Evolutionary conservation across 805 yeast genomes (phyloP).

Genomic region (Ogataea paraovalis): DNA sequence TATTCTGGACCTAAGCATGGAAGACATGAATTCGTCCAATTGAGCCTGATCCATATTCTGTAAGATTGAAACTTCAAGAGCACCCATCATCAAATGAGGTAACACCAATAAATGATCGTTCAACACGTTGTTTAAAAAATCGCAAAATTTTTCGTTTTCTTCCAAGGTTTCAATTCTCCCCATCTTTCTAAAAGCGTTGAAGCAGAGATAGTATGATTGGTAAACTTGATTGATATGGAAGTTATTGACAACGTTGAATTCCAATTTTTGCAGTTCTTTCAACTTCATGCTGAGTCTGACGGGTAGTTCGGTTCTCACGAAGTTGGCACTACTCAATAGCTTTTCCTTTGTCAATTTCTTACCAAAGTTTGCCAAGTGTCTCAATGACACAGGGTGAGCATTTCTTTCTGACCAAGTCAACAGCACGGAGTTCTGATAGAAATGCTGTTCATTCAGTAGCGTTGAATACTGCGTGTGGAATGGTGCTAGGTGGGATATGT

Average conservation of each 20-base stretch:
- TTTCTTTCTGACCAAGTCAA: slow-evolving; percentile 54
- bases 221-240: slow-evolving; percentile 84
- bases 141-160: slow-evolving; percentile 74
- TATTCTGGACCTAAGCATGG: slow-evolving; percentile 78
- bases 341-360: slow-evolving; percentile 71
- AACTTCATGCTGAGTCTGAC: slow-evolving; percentile 79
- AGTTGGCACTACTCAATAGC: slow-evolving; percentile 78
- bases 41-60: slow-evolving; percentile 53
- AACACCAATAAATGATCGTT: slow-evolving; percentile 78
- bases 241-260: slow-evolving; percentile 80
- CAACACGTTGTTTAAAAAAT: slow-evolving; percentile 56
- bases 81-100: slow-evolving; percentile 91
- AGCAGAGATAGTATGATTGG: slow-evolving; percentile 80
- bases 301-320: slow-evolving; percentile 82
- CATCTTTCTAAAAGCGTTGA: slow-evolving; percentile 76
- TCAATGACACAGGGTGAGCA: slow-evolving; percentile 89
- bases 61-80: slow-evolving; percentile 70
- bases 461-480: slow-evolving; percentile 15
- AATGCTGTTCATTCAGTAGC: slow-evolving; percentile 57
- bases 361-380: slow-evolving; percentile 89
- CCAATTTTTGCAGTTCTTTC: slow-evolving; percentile 70
- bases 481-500: slow-evolving; percentile 16
- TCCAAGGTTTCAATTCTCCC: slow-evolving; percentile 63
- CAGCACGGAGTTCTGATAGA: slow-evolving; percentile 75
- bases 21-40: slow-evolving; percentile 71